These are phyloP conservation scores for Neoascochyta sp. DNA, from an alignment of 2,329 filamentous ascomycete species.

Conservation along the genomic window DNA sequence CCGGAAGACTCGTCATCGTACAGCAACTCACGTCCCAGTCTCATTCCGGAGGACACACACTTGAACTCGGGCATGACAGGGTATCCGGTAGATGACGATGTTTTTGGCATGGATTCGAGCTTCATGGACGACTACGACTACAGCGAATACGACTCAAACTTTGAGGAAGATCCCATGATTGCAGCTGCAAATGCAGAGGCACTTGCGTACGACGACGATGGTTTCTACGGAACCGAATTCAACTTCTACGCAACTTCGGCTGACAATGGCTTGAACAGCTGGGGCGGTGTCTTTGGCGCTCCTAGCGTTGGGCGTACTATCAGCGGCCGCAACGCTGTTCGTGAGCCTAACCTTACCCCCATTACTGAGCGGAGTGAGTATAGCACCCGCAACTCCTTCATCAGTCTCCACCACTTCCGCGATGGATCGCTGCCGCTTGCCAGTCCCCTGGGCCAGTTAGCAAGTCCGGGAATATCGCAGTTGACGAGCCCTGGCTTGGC, in stretches of 20 bases:
- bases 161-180: constrained; percentile 79
- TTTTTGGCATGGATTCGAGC: constrained; percentile 35
- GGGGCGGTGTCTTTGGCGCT: constrained; percentile 86
- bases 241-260: constrained; percentile 76
- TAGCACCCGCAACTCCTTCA: constrained; percentile 87
- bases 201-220: constrained; percentile 85
- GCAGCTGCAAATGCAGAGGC: constrained; percentile 93
- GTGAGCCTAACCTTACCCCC: constrained; percentile 88
- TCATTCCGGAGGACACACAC: constrained; percentile 50
- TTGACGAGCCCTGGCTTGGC: constrained; percentile 76
- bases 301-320: constrained; percentile 63
- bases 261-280: constrained; percentile 58
- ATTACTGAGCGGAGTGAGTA: constrained; percentile 96
- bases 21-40: constrained; percentile 40
- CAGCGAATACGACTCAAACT: constrained; percentile 49
- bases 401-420: constrained; percentile 60
- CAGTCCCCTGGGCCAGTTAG: too few species aligned
- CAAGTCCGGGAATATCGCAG: too few species aligned
- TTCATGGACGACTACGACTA: constrained; percentile 52
- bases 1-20: constrained; percentile 29
- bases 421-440: constrained; percentile 53
- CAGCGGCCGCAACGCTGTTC: constrained; percentile 61
- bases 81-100: constrained; percentile 33
- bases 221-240: constrained; percentile 94
- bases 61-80: constrained; percentile 46